Evolutionary conservation across 306 rosid species (phyloP), one percentile per base, ranked within the genome.

Genomic region (Begonia masoniana): DNA sequence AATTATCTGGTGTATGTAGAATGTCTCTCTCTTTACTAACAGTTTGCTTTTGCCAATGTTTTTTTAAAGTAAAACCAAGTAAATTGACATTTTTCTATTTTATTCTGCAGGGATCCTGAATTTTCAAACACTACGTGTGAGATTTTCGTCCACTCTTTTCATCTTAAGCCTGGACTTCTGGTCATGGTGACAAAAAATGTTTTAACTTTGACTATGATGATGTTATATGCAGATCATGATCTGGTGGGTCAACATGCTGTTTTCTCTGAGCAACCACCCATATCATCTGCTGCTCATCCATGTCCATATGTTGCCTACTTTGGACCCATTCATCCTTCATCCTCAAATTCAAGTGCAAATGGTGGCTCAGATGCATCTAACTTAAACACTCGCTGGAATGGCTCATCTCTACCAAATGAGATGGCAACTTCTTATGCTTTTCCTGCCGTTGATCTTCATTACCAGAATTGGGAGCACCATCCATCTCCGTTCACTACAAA

Each of bases 241-340:
- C 65, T 78, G 51, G 68, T 79, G 76, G 99, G 95, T 58, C 96
- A 84, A 51, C 96, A 83, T 66, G 86, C 96, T 52, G 52, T 92
- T 48, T 83, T 83, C 19, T 78, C 96, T 0, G 96, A 92, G 62
- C 84, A 81, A 58, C 58, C 96, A 2, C 77, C 94, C 14, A 77
- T 85, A 49, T 82, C 97, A 45, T 81, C 96, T 35, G 88, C 81
- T 47, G 62, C 71, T 47, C 93, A 86, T 76, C 80, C 88, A 36
- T 92, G 96, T 63, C 99, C 99, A 7, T 92, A 92, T 68, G 57
- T 92, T 45, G 82, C 96, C 17, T 92, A 92, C 58, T 50, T 92
- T 57, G 96, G 95, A 49, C 95, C 99, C 12, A 50, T 92, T 41
- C 99, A 81, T 67, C 96, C 99, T 15, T 81, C 97, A 54, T 69